These are phyloP conservation scores for Wickerhamomyces alni DNA, from an alignment of 805 yeast species.

Conservation along the genomic window DNA sequence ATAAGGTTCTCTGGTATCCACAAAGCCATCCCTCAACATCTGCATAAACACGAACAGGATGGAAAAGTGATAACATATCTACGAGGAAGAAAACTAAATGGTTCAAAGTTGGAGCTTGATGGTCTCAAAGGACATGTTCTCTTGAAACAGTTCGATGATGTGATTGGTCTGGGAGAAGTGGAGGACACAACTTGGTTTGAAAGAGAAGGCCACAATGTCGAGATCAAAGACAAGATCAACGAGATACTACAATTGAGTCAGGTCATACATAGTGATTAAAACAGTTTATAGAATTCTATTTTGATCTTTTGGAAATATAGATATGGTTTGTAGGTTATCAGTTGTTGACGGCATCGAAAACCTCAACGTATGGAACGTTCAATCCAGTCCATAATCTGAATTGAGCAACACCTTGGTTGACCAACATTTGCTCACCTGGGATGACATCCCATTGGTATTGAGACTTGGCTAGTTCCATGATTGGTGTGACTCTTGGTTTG, in stretches of 20 bases:
- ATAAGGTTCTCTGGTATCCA: constrained; percentile 19
- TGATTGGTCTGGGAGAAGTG: constrained; percentile 11
- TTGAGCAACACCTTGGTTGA: constrained; percentile 89
- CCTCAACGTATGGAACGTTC: constrained; percentile 54
- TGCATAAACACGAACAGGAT: constrained; percentile 10
- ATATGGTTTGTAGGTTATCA: constrained; percentile 11
- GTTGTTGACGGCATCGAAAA: constrained; percentile 52
- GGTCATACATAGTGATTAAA: constrained; percentile 14
- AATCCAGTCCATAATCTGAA: constrained; percentile 71
- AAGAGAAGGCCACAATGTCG: constrained; percentile 30
- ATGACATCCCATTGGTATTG: constrained; percentile 71
- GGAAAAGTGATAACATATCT: constrained; percentile 21
- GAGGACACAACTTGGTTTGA: constrained; percentile 26
- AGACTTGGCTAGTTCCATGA: constrained; percentile 70
- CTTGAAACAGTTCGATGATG: constrained; percentile 16
- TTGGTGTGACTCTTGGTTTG: constrained; percentile 81
- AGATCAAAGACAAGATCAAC: constrained; percentile 20
- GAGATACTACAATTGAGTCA: constrained; percentile 25
- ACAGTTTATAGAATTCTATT: too few relatives aligned
- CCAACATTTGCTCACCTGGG: constrained; percentile 88
- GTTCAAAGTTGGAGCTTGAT: constrained; percentile 12
- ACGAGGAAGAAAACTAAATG: constrained; percentile 31
- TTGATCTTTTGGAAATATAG: too few relatives aligned
- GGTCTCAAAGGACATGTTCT: constrained; percentile 15
- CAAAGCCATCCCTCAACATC: constrained; percentile 9